phyloP scores from a whole-genome alignment of 1,284 basidiomycete species.

The Somion occarium region DNA sequence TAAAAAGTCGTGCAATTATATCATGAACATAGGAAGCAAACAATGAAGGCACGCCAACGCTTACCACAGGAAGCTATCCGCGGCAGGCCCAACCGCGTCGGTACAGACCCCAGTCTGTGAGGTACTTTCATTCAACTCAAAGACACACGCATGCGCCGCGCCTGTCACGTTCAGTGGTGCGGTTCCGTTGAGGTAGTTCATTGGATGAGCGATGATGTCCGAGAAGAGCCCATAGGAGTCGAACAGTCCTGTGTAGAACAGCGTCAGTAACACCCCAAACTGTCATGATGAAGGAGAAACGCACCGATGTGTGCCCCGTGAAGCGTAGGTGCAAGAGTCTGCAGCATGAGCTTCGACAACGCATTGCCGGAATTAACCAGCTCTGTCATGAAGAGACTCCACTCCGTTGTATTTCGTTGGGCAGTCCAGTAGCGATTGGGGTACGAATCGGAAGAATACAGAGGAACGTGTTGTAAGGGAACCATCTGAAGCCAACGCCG shows the following conservation, averaged over 20 bases:
- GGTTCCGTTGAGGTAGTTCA: slow-evolving; percentile 52
- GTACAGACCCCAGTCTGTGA: slow-evolving; percentile 32
- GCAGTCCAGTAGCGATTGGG: slow-evolving; percentile 32
- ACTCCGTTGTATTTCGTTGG: slow-evolving; percentile 35
- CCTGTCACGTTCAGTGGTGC: slow-evolving; percentile 52
- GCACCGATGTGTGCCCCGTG: slow-evolving; percentile 34
- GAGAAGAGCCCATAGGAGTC: slow-evolving; percentile 50
- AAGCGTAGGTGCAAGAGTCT: slow-evolving; percentile 26
- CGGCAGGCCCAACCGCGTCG: slow-evolving; percentile 35
- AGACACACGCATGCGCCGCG: slow-evolving; percentile 42
- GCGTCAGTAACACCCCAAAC: not conserved
- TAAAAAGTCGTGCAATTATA: not conserved
- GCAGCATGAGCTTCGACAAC: slow-evolving; percentile 29
- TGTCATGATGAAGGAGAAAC: slow-evolving; percentile 7
- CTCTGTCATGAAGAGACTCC: slow-evolving; percentile 35
- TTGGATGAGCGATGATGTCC: slow-evolving; percentile 47
- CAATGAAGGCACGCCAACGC: slow-evolving; percentile 12
- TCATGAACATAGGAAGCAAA: not conserved
- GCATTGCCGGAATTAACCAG: slow-evolving; percentile 31
- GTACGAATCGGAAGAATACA: slow-evolving; percentile 33
- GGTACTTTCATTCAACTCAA: slow-evolving; percentile 32
- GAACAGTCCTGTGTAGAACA: slow-evolving; percentile 36
- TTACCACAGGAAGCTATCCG: slow-evolving; percentile 53
- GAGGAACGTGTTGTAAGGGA: slow-evolving; percentile 26
- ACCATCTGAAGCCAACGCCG: slow-evolving; percentile 28